A percentile compares a stretch with the other conserved stretches of the same genome.
Evolutionary conservation across 2,329 filamentous ascomycete genomes (phyloP).

Genomic region (Penicillium decumbens): DNA sequence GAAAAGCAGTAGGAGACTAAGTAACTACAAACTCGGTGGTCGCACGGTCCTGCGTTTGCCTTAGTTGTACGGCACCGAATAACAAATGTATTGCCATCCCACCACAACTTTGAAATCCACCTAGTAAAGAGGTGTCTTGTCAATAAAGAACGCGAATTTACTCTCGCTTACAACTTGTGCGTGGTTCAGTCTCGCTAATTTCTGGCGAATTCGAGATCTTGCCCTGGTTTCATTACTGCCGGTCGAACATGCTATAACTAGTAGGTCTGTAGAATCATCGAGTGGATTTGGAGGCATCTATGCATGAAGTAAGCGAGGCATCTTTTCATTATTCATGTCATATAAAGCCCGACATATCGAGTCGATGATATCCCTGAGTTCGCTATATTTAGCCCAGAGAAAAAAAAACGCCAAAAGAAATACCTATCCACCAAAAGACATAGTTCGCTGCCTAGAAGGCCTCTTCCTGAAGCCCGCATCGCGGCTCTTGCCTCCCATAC

Average conservation of each 20-base stretch:
- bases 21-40: too few relatives aligned
- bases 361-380: neutral
- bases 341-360: neutral
- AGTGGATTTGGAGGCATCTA: neutral
- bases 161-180: too few relatives aligned
- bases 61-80: too few relatives aligned
- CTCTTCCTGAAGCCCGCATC: constrained; percentile 26
- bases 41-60: too few relatives aligned
- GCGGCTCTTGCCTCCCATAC: constrained; percentile 35
- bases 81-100: too few relatives aligned
- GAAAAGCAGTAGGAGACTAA: too few relatives aligned
- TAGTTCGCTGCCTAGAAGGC: constrained; percentile 13
- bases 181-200: constrained; percentile 5
- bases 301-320: neutral
- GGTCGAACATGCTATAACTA: too few relatives aligned
- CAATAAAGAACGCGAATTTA: too few relatives aligned
- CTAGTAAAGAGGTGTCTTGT: too few relatives aligned
- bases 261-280: too few relatives aligned
- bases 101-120: too few relatives aligned
- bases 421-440: constrained; percentile 18
- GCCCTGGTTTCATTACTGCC: neutral
- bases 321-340: constrained; percentile 4
- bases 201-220: constrained; percentile 12
- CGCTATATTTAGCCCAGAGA: neutral
- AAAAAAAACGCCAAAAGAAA: neutral